Evolutionary conservation across 768 basidiomycete genomes (phyloP).

Genomic region (Tephrocybe sp.): DNA sequence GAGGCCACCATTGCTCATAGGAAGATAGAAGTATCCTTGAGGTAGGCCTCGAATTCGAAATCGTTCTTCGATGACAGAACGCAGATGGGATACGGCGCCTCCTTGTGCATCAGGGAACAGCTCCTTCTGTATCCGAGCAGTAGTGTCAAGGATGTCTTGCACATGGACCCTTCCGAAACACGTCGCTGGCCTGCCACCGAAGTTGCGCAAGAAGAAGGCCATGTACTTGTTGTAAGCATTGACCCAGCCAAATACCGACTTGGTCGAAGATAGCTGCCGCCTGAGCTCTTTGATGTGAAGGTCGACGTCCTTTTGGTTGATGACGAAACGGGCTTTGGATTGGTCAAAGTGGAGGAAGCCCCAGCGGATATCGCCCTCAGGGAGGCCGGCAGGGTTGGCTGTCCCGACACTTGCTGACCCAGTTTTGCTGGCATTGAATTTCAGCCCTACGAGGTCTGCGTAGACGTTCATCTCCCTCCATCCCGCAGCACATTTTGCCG

Average conservation of each 20-base stretch:
- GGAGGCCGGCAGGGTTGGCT: slow-evolving; percentile 10
- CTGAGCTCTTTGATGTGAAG: slow-evolving; percentile 28
- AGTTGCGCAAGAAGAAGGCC: slow-evolving; percentile 29
- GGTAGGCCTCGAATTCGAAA: slow-evolving; percentile 26
- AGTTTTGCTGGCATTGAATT: slow-evolving; percentile 39
- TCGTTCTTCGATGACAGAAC: slow-evolving; percentile 24
- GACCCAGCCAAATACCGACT: slow-evolving; percentile 31
- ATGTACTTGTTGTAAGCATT: slow-evolving; percentile 32
- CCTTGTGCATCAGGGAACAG: slow-evolving; percentile 22
- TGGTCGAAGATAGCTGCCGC: slow-evolving; percentile 26
- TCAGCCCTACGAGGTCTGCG: slow-evolving; percentile 36
- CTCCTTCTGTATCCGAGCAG: slow-evolving; percentile 26
- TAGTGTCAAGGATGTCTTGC: slow-evolving; percentile 24
- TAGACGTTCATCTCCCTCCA: slow-evolving; percentile 43
- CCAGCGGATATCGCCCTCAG: slow-evolving; percentile 20
- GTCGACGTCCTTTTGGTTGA: slow-evolving; percentile 28
- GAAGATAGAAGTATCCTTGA: slow-evolving; percentile 27
- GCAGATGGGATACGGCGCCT: slow-evolving; percentile 22
- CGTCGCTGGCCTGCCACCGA: slow-evolving; percentile 25
- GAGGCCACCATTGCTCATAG: slow-evolving; percentile 25
- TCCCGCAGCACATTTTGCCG: slow-evolving; percentile 28
- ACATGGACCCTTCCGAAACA: slow-evolving; percentile 25
- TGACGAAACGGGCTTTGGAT: slow-evolving; percentile 20
- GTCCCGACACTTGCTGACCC: slow-evolving; percentile 35
- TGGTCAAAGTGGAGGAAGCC: slow-evolving; percentile 22